Conservation (phyloP, 305 asterid genomes). For the Fraxinus albicans region DNA sequence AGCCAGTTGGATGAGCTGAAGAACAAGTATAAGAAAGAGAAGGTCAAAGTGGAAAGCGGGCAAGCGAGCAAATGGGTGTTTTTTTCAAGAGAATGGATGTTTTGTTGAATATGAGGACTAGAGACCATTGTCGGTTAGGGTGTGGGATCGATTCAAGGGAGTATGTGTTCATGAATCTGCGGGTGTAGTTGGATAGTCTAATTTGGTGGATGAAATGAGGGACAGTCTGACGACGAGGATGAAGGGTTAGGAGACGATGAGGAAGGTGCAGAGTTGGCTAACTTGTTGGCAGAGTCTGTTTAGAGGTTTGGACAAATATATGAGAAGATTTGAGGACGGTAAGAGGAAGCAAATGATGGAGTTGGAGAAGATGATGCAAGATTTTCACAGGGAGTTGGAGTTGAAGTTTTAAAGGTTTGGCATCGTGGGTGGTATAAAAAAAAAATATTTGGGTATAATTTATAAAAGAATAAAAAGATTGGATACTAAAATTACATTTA, state of each 20-base stretch:
- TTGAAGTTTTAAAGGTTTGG: slow-evolving; percentile 8
- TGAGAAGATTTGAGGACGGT: slow-evolving; percentile 78
- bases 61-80: slow-evolving; percentile 70
- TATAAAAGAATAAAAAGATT: too few species aligned
- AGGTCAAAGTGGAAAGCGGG: slow-evolving; percentile 67
- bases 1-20: slow-evolving; percentile 67
- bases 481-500: too few species aligned
- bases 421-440: too few species aligned
- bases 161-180: slow-evolving; percentile 77
- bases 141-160: slow-evolving; percentile 92
- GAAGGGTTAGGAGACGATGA: slow-evolving; percentile 30
- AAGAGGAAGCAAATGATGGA: slow-evolving; percentile 89
- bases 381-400: slow-evolving; percentile 84
- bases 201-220: slow-evolving; percentile 88
- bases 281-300: slow-evolving; percentile 70
- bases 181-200: slow-evolving; percentile 79
- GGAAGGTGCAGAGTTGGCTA: slow-evolving; percentile 48
- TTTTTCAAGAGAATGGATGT: slow-evolving; percentile 77
- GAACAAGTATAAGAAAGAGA: slow-evolving; percentile 84
- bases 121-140: slow-evolving; percentile 64
- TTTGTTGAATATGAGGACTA: slow-evolving; percentile 49
- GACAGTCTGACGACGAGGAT: slow-evolving; percentile 65
- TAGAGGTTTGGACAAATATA: slow-evolving; percentile 77
- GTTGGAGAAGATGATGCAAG: slow-evolving; percentile 78
- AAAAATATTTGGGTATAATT: too few species aligned